Evolutionary conservation across 2,329 filamentous ascomycete genomes (phyloP), one percentile per base, ranked within the genome.

Genomic region (Tympanopsis confertula): DNA sequence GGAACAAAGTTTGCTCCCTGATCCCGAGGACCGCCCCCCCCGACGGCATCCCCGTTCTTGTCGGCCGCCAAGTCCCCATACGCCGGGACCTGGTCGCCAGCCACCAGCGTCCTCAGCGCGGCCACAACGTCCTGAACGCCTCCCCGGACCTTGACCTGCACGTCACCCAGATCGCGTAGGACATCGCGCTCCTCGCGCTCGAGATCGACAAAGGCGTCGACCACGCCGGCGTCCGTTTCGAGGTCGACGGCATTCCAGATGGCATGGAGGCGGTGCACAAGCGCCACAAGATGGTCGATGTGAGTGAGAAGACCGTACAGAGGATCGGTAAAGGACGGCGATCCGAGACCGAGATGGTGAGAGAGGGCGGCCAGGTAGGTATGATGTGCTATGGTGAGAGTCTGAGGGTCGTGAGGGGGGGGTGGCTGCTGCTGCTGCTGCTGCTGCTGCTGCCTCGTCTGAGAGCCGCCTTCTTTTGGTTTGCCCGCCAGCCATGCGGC

Each of bases 231-330:
- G 49, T 94, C 86, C 3, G 74, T 70, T 55, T 94, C 85, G 0
- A 93, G 71, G 53, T 94, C 87, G 24, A 86, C 68, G 1, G 82
- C 78, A 14, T 75, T 73, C 67, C 88, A 91, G 36, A 91, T 76
- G 2, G 67, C 68, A 45, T 91, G 78, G 1, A 94, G 68, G 2
- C 86, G 82, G 38, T 77, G 71, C 35, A 91, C 72, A 28, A 87
- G 75, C 0, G 85, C 81, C 19, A 86, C 77, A 10, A 94, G 77
- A 46, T 82, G 81, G 56, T 95, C 88, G n/a, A 86, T 74, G 48
- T 84, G 76, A 17, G 75, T 69, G 22, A 87, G 71, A 4, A 87
- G 68, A 5, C 68, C 64, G 50, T 83, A 80, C 0, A 88, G 63
- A 1, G 73, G 61, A 14, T 73, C 65, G 0, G 81, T 83, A 53